Evolutionary conservation across 2,329 filamentous ascomycete genomes (phyloP), one percentile per base, ranked within the genome.

Genomic region (Fusarium dimerum): DNA sequence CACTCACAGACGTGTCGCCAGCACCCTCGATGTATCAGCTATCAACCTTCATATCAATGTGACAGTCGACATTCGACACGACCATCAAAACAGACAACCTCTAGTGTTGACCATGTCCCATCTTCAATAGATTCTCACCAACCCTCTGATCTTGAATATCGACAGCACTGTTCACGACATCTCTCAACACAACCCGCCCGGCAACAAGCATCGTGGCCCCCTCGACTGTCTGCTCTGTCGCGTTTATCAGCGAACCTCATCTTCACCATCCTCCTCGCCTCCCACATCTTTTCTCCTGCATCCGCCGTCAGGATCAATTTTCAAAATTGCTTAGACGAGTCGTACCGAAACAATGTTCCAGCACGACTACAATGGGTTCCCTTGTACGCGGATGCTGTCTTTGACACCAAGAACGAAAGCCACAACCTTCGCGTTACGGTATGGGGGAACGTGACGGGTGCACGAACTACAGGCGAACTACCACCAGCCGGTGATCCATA

Each of bases 361-460:
- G 71, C 76, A 36, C 81, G 81, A 56, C 80, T 97, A 32, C 92
- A 97, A 75, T 96, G 93, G 76, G 78, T 85, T 12, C 92, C 94
- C 3, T 71, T 87, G 36, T 85, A 82, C 61, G 83, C 94, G 51
- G 85, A 89, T 64, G 93, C 90, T 51, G 74, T 76, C 17, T 96
- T 96, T 76, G 81, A 90, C 63, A 78, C 81, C 29, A 70, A 75
- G 13, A 74, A 81, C 57, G 69, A 81, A 5, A 79, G 75, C 46
- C 84, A 92, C 66, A 83, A 80, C 40, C 78, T 99, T 45, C 85
- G 83, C 57, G 76, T 97, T 50, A 94, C 86, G 2, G 82, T 96
- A 43, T 97, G 91, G 76, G 93, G 92, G 47, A 97, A 97, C 71
- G 91, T 97, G 30, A 89, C 87, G 9, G 94, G 94, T 43, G 84